Conservation (phyloP, 2,329 filamentous ascomycete species). For the Phyllachora maydis region DNA sequence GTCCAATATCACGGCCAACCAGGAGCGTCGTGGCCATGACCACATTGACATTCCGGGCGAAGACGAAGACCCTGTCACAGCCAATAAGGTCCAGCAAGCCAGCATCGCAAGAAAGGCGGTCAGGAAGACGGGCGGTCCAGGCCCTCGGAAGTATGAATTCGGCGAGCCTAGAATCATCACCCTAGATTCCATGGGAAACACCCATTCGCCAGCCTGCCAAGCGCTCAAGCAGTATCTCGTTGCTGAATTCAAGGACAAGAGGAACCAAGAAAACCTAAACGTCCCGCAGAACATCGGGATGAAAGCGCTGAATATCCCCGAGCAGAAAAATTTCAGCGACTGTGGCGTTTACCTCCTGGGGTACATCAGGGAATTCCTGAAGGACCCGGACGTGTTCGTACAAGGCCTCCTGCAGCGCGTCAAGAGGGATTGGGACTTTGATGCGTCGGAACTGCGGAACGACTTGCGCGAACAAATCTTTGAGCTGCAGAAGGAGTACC, state of each 20-base stretch:
- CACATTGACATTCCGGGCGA: background rate
- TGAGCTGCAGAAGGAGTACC: conserved; percentile 36
- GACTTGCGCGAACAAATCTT: conserved; percentile 48
- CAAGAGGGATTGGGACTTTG: conserved; percentile 26
- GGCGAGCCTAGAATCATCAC: conserved; percentile 56
- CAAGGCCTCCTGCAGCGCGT: conserved; percentile 42
- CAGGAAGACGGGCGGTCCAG: too few relatives aligned
- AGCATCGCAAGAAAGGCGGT: conserved; percentile 4
- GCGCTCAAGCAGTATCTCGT: conserved; percentile 58
- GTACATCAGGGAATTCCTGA: conserved; percentile 67
- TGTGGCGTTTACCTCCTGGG: conserved; percentile 76
- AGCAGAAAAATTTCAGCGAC: conserved; percentile 69
- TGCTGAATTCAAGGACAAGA: conserved; percentile 49
- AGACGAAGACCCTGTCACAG: background rate
- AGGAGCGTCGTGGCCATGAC: background rate
- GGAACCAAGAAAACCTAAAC: conserved; percentile 16
- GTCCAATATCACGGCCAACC: background rate
- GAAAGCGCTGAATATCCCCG: conserved; percentile 55
- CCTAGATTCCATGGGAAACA: conserved; percentile 60
- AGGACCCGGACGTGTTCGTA: conserved; percentile 51
- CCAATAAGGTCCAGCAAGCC: conserved; percentile 1
- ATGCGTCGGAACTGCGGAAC: conserved; percentile 36
- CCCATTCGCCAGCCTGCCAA: conserved; percentile 42
- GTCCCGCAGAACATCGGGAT: conserved; percentile 21
- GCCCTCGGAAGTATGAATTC: conserved; percentile 22